Evolutionary conservation across 2,329 filamentous ascomycete genomes (phyloP).

Genomic region (Beauveria rudraprayagi): DNA sequence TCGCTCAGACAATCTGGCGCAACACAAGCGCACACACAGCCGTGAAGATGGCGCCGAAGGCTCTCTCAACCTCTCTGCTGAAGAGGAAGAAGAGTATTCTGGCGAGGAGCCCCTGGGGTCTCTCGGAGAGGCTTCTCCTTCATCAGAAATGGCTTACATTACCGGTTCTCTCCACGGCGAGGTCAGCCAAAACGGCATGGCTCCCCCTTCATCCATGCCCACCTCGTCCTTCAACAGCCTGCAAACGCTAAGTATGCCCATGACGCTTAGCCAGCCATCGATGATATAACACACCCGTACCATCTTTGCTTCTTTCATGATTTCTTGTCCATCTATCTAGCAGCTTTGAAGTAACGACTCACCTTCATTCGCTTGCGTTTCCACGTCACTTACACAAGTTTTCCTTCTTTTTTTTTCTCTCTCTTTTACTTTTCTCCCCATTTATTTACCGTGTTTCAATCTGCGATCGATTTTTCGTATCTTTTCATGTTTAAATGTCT

Average conservation of each 20-base stretch:
- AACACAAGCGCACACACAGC: conserved; percentile 78
- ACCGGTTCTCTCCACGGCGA: conserved; percentile 41
- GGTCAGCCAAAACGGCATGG: conserved; percentile 25
- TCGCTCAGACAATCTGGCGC: conserved; percentile 95
- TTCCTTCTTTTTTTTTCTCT: conserved; percentile 2
- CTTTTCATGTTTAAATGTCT: conserved; percentile 12
- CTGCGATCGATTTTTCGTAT: background rate
- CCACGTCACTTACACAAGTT: background rate
- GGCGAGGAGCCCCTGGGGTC: conserved; percentile 80
- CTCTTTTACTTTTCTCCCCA: conserved; percentile 5
- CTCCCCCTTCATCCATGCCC: conserved; percentile 16
- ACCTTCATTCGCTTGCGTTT: conserved; percentile 15
- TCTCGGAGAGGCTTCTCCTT: conserved; percentile 70
- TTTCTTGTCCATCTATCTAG: conserved; percentile 2
- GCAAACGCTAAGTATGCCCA: conserved; percentile 56
- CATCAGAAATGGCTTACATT: conserved; percentile 58
- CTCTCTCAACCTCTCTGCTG: conserved; percentile 60
- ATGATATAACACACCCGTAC: conserved; percentile 30
- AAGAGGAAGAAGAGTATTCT: conserved; percentile 74
- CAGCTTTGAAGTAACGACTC: conserved; percentile 10
- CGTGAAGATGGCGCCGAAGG: conserved; percentile 54
- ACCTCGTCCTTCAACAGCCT: conserved; percentile 45
- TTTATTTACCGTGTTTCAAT: conserved; percentile 10
- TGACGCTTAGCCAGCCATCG: conserved; percentile 51
- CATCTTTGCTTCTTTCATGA: background rate